A percentile compares a stretch with the other conserved stretches of the same genome.
Evolutionary conservation across 1,139 yeast species (phyloP).

Genomic region (Candida anutae): DNA sequence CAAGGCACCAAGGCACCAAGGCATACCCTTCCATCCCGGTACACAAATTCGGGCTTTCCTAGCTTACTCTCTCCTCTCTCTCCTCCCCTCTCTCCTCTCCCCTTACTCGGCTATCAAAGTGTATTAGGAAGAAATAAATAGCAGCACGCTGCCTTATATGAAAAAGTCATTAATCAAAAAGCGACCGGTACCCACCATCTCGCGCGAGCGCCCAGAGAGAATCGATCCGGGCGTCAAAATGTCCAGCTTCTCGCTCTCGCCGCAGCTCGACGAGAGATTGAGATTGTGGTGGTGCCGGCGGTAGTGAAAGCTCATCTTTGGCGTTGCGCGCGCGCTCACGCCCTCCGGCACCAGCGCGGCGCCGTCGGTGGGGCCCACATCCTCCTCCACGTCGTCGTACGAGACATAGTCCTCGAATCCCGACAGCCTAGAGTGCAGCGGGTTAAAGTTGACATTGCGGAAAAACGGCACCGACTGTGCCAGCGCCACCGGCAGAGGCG

Average conservation of each 20-base stretch:
- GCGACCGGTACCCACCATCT: slow-evolving; percentile 46
- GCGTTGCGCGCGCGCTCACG: slow-evolving; percentile 1
- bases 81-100: too few species aligned
- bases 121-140: not conserved
- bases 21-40: too few species aligned
- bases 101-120: too few species aligned
- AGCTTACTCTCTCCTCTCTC: too few species aligned
- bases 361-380: slow-evolving; percentile 6
- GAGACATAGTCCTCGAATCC: slow-evolving; percentile 33
- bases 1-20: too few species aligned
- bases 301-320: slow-evolving; percentile 36
- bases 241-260: slow-evolving; percentile 18
- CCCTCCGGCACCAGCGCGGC: not conserved
- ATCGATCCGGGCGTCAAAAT: slow-evolving; percentile 39
- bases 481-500: not conserved
- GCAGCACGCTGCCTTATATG: not conserved
- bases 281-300: slow-evolving; percentile 25
- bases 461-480: slow-evolving; percentile 28
- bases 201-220: slow-evolving; percentile 45
- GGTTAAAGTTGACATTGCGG: slow-evolving; percentile 30
- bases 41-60: too few species aligned
- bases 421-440: slow-evolving; percentile 17
- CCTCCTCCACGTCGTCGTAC: slow-evolving; percentile 7
- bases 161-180: slow-evolving; percentile 40
- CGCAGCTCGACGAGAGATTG: slow-evolving; percentile 17